phyloP scores from a whole-genome alignment of 1,284 basidiomycete species.

The Cryptococcus wingfieldii region DNA sequence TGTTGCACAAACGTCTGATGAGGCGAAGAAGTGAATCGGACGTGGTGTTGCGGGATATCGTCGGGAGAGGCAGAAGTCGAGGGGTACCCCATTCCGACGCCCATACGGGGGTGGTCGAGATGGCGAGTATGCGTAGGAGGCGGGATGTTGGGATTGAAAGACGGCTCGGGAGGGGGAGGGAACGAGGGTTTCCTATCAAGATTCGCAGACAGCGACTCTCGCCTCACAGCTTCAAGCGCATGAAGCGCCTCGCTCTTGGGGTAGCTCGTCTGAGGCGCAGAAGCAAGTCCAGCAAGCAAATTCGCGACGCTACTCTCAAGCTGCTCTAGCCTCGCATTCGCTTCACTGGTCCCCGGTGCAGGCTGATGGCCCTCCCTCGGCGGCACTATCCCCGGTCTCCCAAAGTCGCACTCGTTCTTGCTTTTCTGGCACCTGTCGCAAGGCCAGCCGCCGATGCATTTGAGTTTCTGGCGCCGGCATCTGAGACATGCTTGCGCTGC shows the following conservation, averaged over 20 bases:
- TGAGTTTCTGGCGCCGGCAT: slow-evolving; percentile 30
- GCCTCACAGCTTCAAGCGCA: slow-evolving; percentile 8
- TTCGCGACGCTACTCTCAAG: slow-evolving; percentile 31
- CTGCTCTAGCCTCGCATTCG: slow-evolving; percentile 21
- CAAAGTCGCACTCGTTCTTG: slow-evolving; percentile 28
- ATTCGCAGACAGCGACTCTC: slow-evolving; percentile 3
- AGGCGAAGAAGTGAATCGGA: slow-evolving; percentile 20
- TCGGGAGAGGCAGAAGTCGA: slow-evolving; percentile 7
- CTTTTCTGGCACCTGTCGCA: slow-evolving; percentile 26
- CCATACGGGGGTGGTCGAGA: slow-evolving; percentile 14
- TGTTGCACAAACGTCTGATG: slow-evolving; percentile 1
- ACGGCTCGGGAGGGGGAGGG: slow-evolving; percentile 1
- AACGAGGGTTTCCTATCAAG: slow-evolving; percentile 2
- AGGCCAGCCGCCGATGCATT: slow-evolving; percentile 32
- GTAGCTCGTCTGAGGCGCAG: slow-evolving; percentile 1
- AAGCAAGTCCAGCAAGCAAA: slow-evolving; percentile 25
- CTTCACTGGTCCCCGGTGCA: not conserved
- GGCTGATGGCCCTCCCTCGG: not conserved
- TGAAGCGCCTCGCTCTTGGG: slow-evolving; percentile 15
- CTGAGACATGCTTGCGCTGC: slow-evolving; percentile 32
- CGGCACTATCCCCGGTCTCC: slow-evolving; percentile 6
- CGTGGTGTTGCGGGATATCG: slow-evolving; percentile 11
- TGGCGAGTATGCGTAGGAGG: slow-evolving; percentile 17
- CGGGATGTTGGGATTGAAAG: slow-evolving; percentile 9
- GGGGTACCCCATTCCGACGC: slow-evolving; percentile 1